phyloP scores from a whole-genome alignment of 2,329 filamentous ascomycete species.

The Nigrospora oryzae region DNA sequence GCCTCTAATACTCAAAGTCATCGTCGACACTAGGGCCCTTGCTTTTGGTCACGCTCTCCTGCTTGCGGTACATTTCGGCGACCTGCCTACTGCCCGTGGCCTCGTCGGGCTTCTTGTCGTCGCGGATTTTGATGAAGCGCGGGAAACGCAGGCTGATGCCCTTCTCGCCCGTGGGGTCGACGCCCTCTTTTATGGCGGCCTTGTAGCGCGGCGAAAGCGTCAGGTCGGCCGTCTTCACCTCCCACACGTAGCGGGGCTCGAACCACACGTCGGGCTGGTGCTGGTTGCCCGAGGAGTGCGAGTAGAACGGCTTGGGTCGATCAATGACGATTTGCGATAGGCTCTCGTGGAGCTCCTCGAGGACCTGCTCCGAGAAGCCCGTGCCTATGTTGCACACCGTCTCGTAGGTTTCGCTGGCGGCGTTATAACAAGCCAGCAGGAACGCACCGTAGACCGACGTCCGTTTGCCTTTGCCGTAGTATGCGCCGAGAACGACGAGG shows the following conservation, averaged over 20 bases:
- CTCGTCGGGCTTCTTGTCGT: conserved; percentile 93
- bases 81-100: conserved; percentile 80
- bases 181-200: conserved; percentile 75
- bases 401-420: conserved; percentile 73
- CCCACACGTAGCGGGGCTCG: conserved; percentile 90
- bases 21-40: conserved; percentile 87
- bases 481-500: conserved; percentile 89
- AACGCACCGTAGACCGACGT: conserved; percentile 95
- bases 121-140: conserved; percentile 80
- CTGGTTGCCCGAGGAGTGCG: conserved; percentile 73
- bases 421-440: conserved; percentile 88
- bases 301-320: conserved; percentile 87
- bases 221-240: conserved; percentile 93
- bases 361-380: conserved; percentile 86
- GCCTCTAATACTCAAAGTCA: conserved; percentile 83
- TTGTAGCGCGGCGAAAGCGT: conserved; percentile 89
- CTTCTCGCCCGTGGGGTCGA: conserved; percentile 61
- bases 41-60: conserved; percentile 81
- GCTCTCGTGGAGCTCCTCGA: conserved; percentile 75
- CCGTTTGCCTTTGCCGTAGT: conserved; percentile 89
- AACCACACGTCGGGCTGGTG: conserved; percentile 99
- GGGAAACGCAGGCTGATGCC: conserved; percentile 90
- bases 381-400: conserved; percentile 98
- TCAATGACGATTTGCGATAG: conserved; percentile 77
- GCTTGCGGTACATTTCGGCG: conserved; percentile 93